Evolutionary conservation across 768 basidiomycete species (phyloP).

Genomic region (Artomyces pyxidatus): DNA sequence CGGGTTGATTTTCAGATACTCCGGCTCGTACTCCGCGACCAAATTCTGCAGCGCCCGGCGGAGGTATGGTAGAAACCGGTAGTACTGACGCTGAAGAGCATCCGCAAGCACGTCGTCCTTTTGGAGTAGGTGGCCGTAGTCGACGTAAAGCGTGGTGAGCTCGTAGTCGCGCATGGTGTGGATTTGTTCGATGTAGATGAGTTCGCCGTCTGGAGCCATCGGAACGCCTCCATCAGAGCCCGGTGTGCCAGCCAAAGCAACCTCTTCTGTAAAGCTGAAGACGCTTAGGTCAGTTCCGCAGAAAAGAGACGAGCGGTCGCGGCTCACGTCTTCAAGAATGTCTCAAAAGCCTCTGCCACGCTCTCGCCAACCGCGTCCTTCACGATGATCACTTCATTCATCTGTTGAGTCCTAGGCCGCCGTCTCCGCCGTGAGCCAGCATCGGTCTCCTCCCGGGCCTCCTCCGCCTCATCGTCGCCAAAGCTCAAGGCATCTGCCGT

Average conservation of each 20-base stretch:
- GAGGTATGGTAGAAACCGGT: conserved; percentile 92
- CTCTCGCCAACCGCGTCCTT: conserved; percentile 94
- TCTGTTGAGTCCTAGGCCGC: conserved; percentile 31
- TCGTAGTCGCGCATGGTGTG: conserved; percentile 93
- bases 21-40: conserved; percentile 83
- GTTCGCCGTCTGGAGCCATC: conserved; percentile 48
- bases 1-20: conserved; percentile 92
- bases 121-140: conserved; percentile 84
- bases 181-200: conserved; percentile 88
- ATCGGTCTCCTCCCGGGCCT: conserved; percentile 26
- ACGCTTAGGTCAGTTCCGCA: conserved; percentile 8
- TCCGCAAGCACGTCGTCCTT: conserved; percentile 90
- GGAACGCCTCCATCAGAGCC: conserved; percentile 61
- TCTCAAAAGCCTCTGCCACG: conserved; percentile 85
- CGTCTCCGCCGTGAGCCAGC: conserved; percentile 35
- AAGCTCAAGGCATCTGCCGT: conserved; percentile 27
- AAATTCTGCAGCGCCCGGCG: conserved; percentile 86
- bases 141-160: conserved; percentile 92
- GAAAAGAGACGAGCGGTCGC: neutral
- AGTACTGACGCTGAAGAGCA: conserved; percentile 92
- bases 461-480: conserved; percentile 38
- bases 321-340: conserved; percentile 78
- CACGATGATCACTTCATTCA: conserved; percentile 75
- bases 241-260: conserved; percentile 73
- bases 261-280: conserved; percentile 73